Evolutionary conservation across 768 basidiomycete genomes (phyloP).

Genomic region (Trametes meyenii): DNA sequence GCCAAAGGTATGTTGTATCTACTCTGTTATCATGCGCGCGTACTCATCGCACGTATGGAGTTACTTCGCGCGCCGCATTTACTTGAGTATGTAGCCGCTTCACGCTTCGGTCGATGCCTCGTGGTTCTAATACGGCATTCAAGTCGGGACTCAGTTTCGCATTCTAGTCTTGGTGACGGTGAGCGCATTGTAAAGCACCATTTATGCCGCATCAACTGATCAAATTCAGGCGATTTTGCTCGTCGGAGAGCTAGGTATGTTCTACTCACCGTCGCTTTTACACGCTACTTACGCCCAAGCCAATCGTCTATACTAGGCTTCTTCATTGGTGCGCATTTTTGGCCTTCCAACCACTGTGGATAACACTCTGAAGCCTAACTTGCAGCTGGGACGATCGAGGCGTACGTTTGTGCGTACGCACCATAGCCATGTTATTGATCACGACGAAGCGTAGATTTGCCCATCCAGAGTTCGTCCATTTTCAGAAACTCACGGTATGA

Average conservation of each 20-base stretch:
- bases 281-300: too few relatives aligned
- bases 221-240: not conserved
- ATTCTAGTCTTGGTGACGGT: not conserved
- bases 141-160: not conserved
- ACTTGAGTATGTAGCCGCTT: not conserved
- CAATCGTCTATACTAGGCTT: too few relatives aligned
- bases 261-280: not conserved
- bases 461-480: not conserved
- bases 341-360: too few relatives aligned
- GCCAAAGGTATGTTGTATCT: not conserved
- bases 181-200: not conserved
- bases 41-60: not conserved
- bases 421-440: not conserved
- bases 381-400: slow-evolving; percentile 3
- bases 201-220: not conserved
- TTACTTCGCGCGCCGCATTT: slow-evolving; percentile 10
- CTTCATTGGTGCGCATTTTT: too few relatives aligned
- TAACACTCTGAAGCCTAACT: not conserved
- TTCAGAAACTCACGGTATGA: slow-evolving; percentile 4
- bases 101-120: too few relatives aligned
- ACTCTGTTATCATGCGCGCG: not conserved
- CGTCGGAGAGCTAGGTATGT: slow-evolving; percentile 6
- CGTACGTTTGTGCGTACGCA: not conserved
- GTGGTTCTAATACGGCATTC: not conserved
- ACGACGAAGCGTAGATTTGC: not conserved